These are phyloP conservation scores for Aspergillus pseudonomiae DNA, from an alignment of 2,329 filamentous ascomycete genomes.

Conservation along the genomic window DNA sequence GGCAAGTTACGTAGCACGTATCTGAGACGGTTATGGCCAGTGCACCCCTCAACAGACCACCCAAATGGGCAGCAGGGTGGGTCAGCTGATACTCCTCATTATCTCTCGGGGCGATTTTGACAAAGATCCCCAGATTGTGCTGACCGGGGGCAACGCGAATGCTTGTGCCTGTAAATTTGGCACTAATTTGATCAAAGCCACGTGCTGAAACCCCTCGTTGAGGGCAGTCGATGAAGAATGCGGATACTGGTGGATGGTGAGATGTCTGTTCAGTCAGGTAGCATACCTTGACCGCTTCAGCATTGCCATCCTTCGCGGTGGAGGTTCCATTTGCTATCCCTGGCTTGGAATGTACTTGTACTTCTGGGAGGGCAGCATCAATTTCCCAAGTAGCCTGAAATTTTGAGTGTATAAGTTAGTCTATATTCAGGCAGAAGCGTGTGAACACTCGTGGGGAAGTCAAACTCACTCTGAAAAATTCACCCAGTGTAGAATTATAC, in stretches of 20 bases:
- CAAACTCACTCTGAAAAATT: conserved; percentile 86
- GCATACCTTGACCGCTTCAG: conserved; percentile 72
- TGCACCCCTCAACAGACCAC: conserved; percentile 83
- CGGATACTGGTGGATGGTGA: conserved; percentile 95
- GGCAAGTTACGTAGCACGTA: conserved; percentile 82
- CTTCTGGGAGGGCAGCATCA: conserved; percentile 72
- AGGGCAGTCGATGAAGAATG: conserved; percentile 90
- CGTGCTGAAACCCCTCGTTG: conserved; percentile 84
- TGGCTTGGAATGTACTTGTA: conserved; percentile 45
- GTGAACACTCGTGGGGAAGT: not conserved
- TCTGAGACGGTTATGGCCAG: conserved; percentile 90
- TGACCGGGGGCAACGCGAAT: conserved; percentile 88
- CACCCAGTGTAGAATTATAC: conserved; percentile 94
- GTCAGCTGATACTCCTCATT: conserved; percentile 94
- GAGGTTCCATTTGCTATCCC: conserved; percentile 39
- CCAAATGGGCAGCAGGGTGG: conserved; percentile 90
- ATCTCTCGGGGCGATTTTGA: conserved; percentile 76
- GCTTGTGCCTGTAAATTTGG: conserved; percentile 96
- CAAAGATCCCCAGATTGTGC: conserved; percentile 95
- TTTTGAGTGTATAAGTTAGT: conserved; percentile 6
- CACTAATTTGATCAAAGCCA: conserved; percentile 94
- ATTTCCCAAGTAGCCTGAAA: conserved; percentile 91
- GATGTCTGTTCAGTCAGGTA: conserved; percentile 98
- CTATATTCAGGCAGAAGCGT: too few species aligned
- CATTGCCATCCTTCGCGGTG: conserved; percentile 36